These are phyloP conservation scores for Puccinia horiana DNA, from an alignment of 1,284 basidiomycete genomes.

Conservation along the genomic window DNA sequence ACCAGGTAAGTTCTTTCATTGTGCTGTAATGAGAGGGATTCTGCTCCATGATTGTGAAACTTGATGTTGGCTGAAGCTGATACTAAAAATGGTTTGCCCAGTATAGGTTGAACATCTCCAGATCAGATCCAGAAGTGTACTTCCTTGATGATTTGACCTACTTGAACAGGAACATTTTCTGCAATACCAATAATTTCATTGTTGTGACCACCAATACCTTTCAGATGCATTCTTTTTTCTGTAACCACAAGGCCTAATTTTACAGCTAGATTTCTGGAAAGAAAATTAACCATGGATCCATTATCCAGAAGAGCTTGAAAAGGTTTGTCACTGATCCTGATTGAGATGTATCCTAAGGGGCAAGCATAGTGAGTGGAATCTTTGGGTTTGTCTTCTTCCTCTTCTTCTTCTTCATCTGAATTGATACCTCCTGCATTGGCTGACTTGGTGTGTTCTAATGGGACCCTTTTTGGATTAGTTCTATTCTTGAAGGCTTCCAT, in stretches of 20 bases:
- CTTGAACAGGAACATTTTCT: no score
- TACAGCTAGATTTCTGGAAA: neutral
- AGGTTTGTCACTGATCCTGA: no score
- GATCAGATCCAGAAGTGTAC: neutral
- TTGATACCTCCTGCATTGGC: no score
- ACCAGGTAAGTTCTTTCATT: neutral
- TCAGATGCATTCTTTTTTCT: neutral
- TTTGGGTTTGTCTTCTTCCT: neutral
- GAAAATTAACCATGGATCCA: neutral
- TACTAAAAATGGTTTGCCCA: neutral
- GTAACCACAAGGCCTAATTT: neutral
- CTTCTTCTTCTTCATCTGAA: no score
- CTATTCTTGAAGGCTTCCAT: no score
- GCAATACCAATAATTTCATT: neutral
- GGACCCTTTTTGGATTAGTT: no score
- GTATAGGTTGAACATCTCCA: neutral
- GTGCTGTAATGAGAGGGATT: neutral
- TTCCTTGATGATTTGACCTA: no score
- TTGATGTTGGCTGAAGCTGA: neutral
- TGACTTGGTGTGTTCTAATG: no score
- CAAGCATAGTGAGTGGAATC: neutral
- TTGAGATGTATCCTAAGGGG: no score
- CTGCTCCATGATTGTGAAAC: neutral
- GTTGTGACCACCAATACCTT: neutral
- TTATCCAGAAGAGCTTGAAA: constrained; percentile 16